Percentiles rank a stretch among this genome's conserved stretches.
Conservation (phyloP, 2,329 filamentous ascomycete genomes). For the Stachybotrys echinatus region DNA sequence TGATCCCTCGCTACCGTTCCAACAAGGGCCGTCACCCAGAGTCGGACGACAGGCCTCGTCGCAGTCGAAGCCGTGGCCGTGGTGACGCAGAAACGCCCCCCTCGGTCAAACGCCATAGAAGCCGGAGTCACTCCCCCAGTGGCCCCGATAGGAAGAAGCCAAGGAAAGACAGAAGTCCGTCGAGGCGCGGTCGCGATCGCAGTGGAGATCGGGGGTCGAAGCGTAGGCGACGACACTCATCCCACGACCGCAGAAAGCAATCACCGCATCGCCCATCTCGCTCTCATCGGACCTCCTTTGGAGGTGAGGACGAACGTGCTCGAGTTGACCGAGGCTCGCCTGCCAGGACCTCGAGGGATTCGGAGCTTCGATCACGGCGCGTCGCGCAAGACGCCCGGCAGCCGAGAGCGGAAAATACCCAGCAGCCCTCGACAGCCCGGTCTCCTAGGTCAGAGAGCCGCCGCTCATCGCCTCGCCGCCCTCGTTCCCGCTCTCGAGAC, state of each 20-base stretch:
- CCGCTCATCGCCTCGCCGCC: conserved; percentile 12
- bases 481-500: conserved; percentile 16
- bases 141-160: conserved; percentile 34
- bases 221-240: conserved; percentile 24
- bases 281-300: conserved; percentile 20
- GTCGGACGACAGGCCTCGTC: conserved; percentile 22
- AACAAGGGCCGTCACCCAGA: conserved; percentile 23
- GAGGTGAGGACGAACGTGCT: conserved; percentile 10
- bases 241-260: conserved; percentile 23
- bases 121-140: conserved; percentile 32
- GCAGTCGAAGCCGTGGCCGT: conserved; percentile 27
- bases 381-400: conserved; percentile 16
- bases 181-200: conserved; percentile 32
- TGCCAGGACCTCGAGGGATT: conserved; percentile 17
- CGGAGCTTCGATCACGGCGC: conserved; percentile 17
- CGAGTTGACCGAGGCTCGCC: conserved; percentile 7
- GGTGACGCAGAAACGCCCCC: conserved; percentile 27
- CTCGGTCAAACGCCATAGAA: conserved; percentile 36
- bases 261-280: conserved; percentile 23
- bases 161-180: conserved; percentile 27
- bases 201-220: conserved; percentile 28
- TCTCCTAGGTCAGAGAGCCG: conserved; percentile 14
- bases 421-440: conserved; percentile 16
- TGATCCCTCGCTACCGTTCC: conserved; percentile 32
- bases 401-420: conserved; percentile 10